These are phyloP conservation scores for Ceratocystis alfenasii DNA, from an alignment of 2,329 filamentous ascomycete genomes.

Conservation along the genomic window DNA sequence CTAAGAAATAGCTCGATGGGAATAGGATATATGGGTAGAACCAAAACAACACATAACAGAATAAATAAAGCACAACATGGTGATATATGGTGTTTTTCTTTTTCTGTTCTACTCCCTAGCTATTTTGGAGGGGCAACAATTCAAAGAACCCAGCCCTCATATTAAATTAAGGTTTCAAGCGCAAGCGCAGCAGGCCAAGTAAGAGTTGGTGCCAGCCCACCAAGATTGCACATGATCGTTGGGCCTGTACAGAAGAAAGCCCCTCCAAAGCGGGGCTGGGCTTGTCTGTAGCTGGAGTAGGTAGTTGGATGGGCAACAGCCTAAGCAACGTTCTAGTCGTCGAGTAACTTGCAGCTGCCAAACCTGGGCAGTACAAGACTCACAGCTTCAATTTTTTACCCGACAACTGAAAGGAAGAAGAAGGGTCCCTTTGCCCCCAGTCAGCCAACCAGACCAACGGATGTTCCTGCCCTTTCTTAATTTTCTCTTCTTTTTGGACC, in stretches of 20 bases:
- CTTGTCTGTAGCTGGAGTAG: neutral
- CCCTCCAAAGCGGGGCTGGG: too few species aligned
- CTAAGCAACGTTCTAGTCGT: neutral
- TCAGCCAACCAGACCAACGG: neutral
- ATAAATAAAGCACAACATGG: neutral
- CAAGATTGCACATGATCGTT: neutral
- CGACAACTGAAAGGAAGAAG: neutral
- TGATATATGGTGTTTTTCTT: neutral
- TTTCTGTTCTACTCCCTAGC: neutral
- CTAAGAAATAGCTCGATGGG: too few species aligned
- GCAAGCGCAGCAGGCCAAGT: neutral
- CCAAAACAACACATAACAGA: too few species aligned
- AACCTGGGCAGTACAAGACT: neutral
- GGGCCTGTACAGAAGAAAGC: neutral
- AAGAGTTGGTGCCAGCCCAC: neutral
- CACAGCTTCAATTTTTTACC: neutral
- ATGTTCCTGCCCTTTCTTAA: neutral
- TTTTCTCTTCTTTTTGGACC: neutral
- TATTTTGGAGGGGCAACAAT: neutral
- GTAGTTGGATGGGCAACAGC: neutral
- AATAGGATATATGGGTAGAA: too few species aligned
- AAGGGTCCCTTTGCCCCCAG: neutral
- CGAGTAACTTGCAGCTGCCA: too few species aligned
- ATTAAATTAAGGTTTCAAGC: neutral
- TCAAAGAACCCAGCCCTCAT: neutral